Percentiles rank a stretch among this genome's conserved stretches.
These are phyloP conservation scores for Stereocaulon alpinum DNA, from an alignment of 495 filamentous ascomycete genomes.

Conservation along the genomic window DNA sequence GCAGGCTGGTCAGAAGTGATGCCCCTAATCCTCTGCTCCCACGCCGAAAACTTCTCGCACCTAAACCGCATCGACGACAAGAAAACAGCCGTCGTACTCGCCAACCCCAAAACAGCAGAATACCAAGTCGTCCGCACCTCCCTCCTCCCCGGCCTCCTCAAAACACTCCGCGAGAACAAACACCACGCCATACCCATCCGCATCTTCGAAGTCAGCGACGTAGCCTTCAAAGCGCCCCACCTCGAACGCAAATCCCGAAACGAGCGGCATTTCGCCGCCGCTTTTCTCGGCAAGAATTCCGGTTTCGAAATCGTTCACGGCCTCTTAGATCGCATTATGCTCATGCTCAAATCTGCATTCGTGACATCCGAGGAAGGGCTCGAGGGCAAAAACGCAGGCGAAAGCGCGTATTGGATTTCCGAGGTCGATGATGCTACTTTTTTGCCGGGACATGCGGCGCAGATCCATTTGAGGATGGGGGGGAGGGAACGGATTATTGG, in stretches of 20 bases:
- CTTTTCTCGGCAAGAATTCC: conserved; percentile 86
- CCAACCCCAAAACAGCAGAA: conserved; percentile 91
- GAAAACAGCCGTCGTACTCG: conserved; percentile 71
- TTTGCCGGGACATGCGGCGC: conserved; percentile 80
- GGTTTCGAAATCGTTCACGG: conserved; percentile 97
- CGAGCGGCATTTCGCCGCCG: conserved; percentile 90
- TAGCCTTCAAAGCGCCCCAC: conserved; percentile 73
- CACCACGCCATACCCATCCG: conserved; percentile 79
- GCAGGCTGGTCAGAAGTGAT: conserved; percentile 94
- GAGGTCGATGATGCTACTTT: conserved; percentile 71
- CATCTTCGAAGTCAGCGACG: conserved; percentile 87
- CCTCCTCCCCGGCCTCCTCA: conserved; percentile 80
- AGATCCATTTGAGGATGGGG: conserved; percentile 60
- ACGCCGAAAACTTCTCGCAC: conserved; percentile 98
- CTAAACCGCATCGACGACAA: conserved; percentile 88
- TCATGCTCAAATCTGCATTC: conserved; percentile 82
- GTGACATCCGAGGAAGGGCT: conserved; percentile 64
- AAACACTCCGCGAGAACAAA: conserved; percentile 94
- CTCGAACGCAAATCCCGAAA: conserved; percentile 79
- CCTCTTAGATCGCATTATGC: conserved; percentile 79
- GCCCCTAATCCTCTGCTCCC: conserved; percentile 92
- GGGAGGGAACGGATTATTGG: conserved; percentile 68
- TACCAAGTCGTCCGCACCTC: conserved; percentile 94
- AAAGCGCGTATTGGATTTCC: conserved; percentile 82
- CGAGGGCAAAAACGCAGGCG: conserved; percentile 39